Base-by-base conservation (phyloP, 495 filamentous ascomycete species). In the Penicillium subrubescens region DNA sequence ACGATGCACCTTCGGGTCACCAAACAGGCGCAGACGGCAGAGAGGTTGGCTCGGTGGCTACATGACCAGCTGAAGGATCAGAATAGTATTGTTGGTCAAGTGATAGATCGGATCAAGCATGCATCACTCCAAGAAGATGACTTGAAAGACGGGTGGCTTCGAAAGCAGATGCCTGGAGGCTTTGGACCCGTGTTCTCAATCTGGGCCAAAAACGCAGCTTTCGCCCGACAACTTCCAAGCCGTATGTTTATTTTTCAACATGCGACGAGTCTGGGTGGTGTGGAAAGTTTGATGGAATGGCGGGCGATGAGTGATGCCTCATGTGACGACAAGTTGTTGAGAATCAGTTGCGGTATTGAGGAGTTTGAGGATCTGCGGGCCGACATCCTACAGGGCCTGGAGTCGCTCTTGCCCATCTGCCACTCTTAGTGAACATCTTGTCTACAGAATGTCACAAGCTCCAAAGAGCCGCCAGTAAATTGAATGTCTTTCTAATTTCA, bases 231-330 rank as follows among this genome's bases (percentile, higher is more conserved):
- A 48, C 72, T 98, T 53, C 94, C 94, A n/a, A 90, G 88, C 65
- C 88, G 90, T 78, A 75, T 97, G 70, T 64, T 82, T 34, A 83
- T 96, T 43, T 98, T 97, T 78, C 91, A 96, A 66, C 94, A 98
- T 81, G 93, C 94, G 5, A 97, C 94, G 6, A 94, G 90, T 73
- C 76, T 98, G 11, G 94, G 94, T 3, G 92, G 93, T 2, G 92
- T 97, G 10, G 94, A 98, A 84, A 94, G 90, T 68, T 77, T 97
- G 84, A 90, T 98, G 68, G 83, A 67, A 69, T 81, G 71, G 82
- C 77, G 67, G 59, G 84, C 89, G 25, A 96, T 98, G 94, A 69
- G 67, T 51, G 66, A 68, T 37, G 55, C 54, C 25, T 46, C 53
- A 1, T 68, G 66, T 25, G 66, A 68, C 19, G 35, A 54, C n/a